Conservation (phyloP, 2,329 filamentous ascomycete species). For the Beauveria australis region DNA sequence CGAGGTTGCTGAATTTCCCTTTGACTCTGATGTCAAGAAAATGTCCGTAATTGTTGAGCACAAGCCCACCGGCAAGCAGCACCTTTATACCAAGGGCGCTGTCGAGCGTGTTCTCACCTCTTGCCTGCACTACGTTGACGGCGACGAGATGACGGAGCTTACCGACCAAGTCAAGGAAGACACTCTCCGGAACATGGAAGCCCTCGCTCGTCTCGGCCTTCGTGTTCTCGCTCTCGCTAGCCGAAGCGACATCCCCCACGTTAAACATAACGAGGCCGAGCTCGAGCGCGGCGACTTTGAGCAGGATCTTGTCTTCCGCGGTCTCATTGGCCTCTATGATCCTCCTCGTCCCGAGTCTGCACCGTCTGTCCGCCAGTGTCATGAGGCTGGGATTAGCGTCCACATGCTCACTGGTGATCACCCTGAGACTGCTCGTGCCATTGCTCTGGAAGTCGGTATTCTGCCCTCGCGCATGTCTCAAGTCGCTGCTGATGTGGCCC, state of each 20-base stretch:
- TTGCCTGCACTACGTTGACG: slow-evolving; percentile 45
- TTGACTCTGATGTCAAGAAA: slow-evolving; percentile 67
- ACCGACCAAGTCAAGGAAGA: slow-evolving; percentile 44
- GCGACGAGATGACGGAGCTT: slow-evolving; percentile 36
- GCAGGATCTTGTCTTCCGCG: slow-evolving; percentile 54
- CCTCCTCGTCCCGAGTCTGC: slow-evolving; percentile 61
- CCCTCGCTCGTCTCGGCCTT: slow-evolving; percentile 56
- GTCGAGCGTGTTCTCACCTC: slow-evolving; percentile 60
- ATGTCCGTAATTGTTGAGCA: slow-evolving; percentile 63
- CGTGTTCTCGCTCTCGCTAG: slow-evolving; percentile 61
- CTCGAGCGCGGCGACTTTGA: slow-evolving; percentile 50
- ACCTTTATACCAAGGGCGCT: slow-evolving; percentile 57
- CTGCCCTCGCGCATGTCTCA: slow-evolving; percentile 42
- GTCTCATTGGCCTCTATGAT: slow-evolving; percentile 65
- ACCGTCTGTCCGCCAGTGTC: slow-evolving; percentile 48
- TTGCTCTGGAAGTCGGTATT: slow-evolving; percentile 57
- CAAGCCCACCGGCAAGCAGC: slow-evolving; percentile 29
- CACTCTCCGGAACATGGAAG: slow-evolving; percentile 61
- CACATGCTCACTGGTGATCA: slow-evolving; percentile 68
- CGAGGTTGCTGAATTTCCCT: slow-evolving; percentile 61
- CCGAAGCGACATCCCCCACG: slow-evolving; percentile 31
- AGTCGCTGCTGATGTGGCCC: slow-evolving; percentile 45
- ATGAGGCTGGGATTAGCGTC: slow-evolving; percentile 54
- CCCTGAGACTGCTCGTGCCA: slow-evolving; percentile 55
- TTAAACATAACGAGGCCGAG: slow-evolving; percentile 29